These are phyloP conservation scores for Ilyonectria mors-panacis DNA, from an alignment of 2,329 filamentous ascomycete species.

Conservation along the genomic window DNA sequence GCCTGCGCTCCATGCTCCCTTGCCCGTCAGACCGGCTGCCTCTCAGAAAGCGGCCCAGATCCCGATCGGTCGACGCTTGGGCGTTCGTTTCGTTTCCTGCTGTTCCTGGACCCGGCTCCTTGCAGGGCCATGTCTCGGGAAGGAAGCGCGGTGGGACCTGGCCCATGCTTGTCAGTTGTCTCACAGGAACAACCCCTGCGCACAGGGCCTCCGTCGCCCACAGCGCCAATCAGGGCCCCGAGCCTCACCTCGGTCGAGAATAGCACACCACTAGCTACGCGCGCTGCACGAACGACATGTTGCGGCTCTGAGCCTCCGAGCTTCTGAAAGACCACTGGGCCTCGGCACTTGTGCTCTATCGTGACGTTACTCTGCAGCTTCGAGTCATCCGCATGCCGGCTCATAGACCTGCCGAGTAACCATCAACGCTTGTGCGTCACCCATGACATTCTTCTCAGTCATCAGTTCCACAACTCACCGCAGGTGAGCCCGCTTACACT, in stretches of 20 bases:
- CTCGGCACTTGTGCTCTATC: conserved; percentile 14
- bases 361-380: background rate
- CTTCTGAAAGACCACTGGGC: background rate
- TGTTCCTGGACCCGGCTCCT: background rate
- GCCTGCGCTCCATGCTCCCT: conserved; percentile 31
- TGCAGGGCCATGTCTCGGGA: conserved; percentile 24
- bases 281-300: conserved; percentile 21
- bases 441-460: conserved; percentile 9
- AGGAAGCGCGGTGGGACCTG: conserved; percentile 28
- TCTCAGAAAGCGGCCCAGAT: conserved; percentile 29
- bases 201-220: conserved; percentile 18
- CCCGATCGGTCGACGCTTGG: conserved; percentile 25
- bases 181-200: conserved; percentile 24
- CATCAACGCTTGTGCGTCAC: background rate
- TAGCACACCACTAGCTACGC: conserved; percentile 27
- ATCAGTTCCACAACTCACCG: background rate
- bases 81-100: conserved; percentile 10
- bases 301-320: conserved; percentile 5
- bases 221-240: conserved; percentile 31
- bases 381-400: background rate
- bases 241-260: conserved; percentile 27
- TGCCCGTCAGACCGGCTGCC: conserved; percentile 38
- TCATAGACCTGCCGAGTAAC: too few relatives aligned
- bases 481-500: background rate
- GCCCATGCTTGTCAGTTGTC: conserved; percentile 16